Evolutionary conservation across 495 filamentous ascomycete species (phyloP), one percentile per base, ranked within the genome.

Genomic region (Penicillium goetzii): DNA sequence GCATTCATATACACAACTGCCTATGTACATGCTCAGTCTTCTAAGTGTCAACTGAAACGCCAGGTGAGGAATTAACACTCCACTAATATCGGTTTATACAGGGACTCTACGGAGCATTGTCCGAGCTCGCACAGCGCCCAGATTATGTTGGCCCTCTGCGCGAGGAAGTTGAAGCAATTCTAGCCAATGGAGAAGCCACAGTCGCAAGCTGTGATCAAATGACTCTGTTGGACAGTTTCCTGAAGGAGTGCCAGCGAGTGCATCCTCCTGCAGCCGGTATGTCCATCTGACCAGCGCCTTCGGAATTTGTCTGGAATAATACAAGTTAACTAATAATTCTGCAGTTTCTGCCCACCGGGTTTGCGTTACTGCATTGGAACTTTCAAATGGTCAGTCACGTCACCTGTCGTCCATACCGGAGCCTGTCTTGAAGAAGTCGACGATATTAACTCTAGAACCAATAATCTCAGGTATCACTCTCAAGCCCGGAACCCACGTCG

Each of bases 241-340:
- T 74, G 17, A 76, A 74, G 33, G 74, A 76, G 51, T 71, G 66
- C 49, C 68, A 66, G 59, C 65, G 72, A 8, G 41, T 74, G 40
- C 67, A 70, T 49, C 70, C 67, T 21, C 70, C 70, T 60, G 62
- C 70, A 57, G 67, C 70, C 25, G 55, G 70, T 72, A 60, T 59
- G 62, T 66, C 23, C 38, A 67, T 65, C 49, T 53, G 30, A 34
- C 30, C 40, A 41, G 47, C 9, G 11, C n/a, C 32, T 33, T 33
- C 23, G 15, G 15, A n/a, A 32, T n/a, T 25, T n/a, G 19, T 8
- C 10, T 21, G 4, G 17, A 11, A 14, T 28, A n/a, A 38, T n/a
- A n/a, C 21, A 36, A 12, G 23, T 36, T 58, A 61, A 59, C 56
- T 32, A 54, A 63, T 19, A n/a, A 40, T 30, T 15, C 32, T 67